Conservation (phyloP, 2,329 filamentous ascomycete species). For the Fusarium piperis region DNA sequence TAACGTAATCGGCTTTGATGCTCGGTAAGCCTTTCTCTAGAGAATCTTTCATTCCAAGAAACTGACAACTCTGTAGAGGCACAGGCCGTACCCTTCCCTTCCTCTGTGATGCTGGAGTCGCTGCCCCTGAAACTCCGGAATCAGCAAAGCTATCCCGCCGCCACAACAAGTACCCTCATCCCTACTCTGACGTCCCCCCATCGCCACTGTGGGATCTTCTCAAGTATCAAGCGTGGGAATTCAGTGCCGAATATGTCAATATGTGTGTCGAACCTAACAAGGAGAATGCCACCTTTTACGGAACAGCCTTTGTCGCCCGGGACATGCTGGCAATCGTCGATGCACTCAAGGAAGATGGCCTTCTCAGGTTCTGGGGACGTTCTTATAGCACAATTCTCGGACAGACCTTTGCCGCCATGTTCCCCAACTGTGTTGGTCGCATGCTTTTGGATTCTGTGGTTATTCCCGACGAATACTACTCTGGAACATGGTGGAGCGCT, state of each 20-base stretch:
- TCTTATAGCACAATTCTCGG: slow-evolving; percentile 33
- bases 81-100: slow-evolving; percentile 20
- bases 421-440: slow-evolving; percentile 26
- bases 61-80: slow-evolving; percentile 1
- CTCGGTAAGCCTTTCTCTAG: slow-evolving; percentile 7
- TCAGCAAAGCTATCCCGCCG: not conserved
- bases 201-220: not conserved
- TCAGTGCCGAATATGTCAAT: not conserved
- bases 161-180: not conserved
- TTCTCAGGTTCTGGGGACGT: slow-evolving; percentile 47
- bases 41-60: not conserved
- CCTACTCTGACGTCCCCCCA: not conserved
- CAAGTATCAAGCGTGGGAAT: not conserved
- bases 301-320: slow-evolving; percentile 48
- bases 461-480: slow-evolving; percentile 11
- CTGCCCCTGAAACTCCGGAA: not conserved
- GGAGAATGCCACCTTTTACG: slow-evolving; percentile 40
- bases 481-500: not conserved
- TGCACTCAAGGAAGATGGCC: slow-evolving; percentile 46
- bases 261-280: slow-evolving; percentile 38
- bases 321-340: slow-evolving; percentile 53
- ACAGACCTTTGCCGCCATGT: slow-evolving; percentile 30
- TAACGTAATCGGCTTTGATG: slow-evolving; percentile 19
- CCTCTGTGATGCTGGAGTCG: not conserved
- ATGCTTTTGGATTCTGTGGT: slow-evolving; percentile 26